phyloP scores from a whole-genome alignment of 257 asterid genomes.

The Anisodus acutangulus region DNA sequence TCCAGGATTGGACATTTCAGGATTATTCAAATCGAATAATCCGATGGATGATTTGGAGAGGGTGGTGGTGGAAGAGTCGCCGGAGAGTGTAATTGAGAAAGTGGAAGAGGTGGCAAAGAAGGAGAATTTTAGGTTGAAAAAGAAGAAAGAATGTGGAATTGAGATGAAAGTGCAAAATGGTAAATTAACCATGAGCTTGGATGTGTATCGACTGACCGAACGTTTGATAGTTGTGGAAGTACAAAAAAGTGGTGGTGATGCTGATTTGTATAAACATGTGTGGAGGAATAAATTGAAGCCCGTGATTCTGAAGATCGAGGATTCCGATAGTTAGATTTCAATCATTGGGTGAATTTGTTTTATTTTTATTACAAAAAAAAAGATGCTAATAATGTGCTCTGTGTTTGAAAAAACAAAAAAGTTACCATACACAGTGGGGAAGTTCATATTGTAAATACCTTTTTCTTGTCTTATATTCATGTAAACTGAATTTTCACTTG shows the following conservation, averaged over 20 bases:
- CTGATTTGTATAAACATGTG: conserved; percentile 43
- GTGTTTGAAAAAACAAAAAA: not conserved
- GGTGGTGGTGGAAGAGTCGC: conserved; percentile 55
- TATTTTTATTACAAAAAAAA: not conserved
- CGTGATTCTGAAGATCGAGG: conserved; percentile 33
- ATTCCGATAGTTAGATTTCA: conserved; percentile 27
- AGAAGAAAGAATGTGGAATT: conserved; percentile 56
- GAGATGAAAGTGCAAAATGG: conserved; percentile 57
- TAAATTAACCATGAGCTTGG: conserved; percentile 46
- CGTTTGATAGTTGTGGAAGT: conserved; percentile 59
- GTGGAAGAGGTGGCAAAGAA: conserved; percentile 57
- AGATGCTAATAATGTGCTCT: not conserved
- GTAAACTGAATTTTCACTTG: no score
- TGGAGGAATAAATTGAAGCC: conserved; percentile 66
- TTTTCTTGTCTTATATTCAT: not conserved
- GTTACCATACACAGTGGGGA: not conserved
- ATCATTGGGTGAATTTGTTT: not conserved
- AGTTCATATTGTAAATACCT: not conserved
- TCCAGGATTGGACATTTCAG: conserved; percentile 68
- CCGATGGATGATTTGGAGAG: conserved; percentile 55
- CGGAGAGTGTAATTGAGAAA: conserved; percentile 60
- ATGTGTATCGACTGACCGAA: conserved; percentile 57
- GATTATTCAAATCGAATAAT: conserved; percentile 47
- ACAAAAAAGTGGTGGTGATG: conserved; percentile 54
- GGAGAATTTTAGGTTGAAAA: conserved; percentile 43